Conservation (phyloP, 495 filamentous ascomycete genomes). For the Penicillium argentinense region DNA sequence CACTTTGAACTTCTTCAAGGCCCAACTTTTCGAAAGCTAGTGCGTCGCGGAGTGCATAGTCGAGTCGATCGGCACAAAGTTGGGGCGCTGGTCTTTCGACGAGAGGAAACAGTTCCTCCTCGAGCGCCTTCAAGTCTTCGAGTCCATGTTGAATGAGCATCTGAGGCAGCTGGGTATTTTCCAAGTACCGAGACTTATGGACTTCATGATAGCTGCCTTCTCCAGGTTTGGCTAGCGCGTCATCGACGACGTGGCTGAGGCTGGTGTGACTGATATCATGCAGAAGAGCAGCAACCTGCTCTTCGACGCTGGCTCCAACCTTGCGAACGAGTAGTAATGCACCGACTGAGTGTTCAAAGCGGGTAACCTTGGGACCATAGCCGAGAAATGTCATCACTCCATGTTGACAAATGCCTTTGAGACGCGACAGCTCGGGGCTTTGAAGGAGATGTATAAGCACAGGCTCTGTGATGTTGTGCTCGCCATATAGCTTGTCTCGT, state of each 20-base stretch:
- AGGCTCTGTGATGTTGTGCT: constrained; percentile 31
- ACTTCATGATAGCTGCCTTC: constrained; percentile 45
- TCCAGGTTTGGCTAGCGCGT: constrained; percentile 38
- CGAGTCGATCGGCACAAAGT: constrained; percentile 44
- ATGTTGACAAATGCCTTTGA: constrained; percentile 38
- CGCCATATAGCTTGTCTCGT: constrained; percentile 39
- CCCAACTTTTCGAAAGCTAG: constrained; percentile 34
- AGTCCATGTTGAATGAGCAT: constrained; percentile 35
- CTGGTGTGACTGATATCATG: constrained; percentile 46
- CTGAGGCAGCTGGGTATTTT: constrained; percentile 31
- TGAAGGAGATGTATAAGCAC: constrained; percentile 40
- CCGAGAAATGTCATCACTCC: constrained; percentile 39
- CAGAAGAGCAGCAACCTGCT: constrained; percentile 44
- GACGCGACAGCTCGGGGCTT: constrained; percentile 31
- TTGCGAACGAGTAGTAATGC: constrained; percentile 42
- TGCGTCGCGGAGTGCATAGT: constrained; percentile 43
- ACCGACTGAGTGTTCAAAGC: constrained; percentile 46
- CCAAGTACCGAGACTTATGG: constrained; percentile 40
- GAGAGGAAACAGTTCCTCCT: constrained; percentile 41
- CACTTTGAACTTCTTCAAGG: constrained; percentile 20
- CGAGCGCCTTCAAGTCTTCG: constrained; percentile 22
- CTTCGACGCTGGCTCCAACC: constrained; percentile 36
- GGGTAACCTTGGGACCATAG: constrained; percentile 35
- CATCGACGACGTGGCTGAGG: constrained; percentile 45
- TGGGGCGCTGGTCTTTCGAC: constrained; percentile 42